Evolutionary conservation across 768 basidiomycete species (phyloP), one percentile per base, ranked within the genome.

Genomic region (Tremella mesenterica): DNA sequence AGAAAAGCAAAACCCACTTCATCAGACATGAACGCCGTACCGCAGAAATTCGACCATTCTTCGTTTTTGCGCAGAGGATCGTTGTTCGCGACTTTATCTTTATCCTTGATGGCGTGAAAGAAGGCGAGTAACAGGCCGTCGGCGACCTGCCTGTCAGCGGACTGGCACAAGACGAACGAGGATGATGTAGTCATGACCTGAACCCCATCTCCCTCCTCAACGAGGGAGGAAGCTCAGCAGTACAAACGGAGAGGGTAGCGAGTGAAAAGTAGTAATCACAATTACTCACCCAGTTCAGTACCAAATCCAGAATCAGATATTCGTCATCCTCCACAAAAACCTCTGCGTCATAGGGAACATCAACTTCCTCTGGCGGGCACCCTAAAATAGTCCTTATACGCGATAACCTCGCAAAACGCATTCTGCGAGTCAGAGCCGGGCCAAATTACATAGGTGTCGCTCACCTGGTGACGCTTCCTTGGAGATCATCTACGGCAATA

Each of bases 381-480:
- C 73, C 73, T 8, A 74, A 52, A 18, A 71, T 70, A 26, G 61
- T 60, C 29, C 67, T 53, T 57, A 74, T 65, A 18, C 64, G 58
- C 8, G 66, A 65, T 13, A 74, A 44, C 12, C 73, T 58, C n/a
- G 71, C 70, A 44, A 71, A 74, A 2, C 70, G 62, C 2, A 74
- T 67, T 29, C 73, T 72, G 54, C 29, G 38, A 43, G 41, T 41
- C 16, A 30, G 20, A 48, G 0, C 47, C 6, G 21, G 44, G 44
- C 28, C 44, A 25, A 39, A n/a, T n/a, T n/a, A n/a, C n/a, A n/a
- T n/a, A n/a, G n/a, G 45, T 27, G 44, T 8, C 28, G 29, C 70
- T 34, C 41, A 71, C 73, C 71, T 63, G 1, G 73, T 73, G 4
- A 73, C 71, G 47, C 71, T 74, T 7, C 73, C 73, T 52, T 70